These are phyloP conservation scores for Penicillium mononematosum DNA, from an alignment of 495 filamentous ascomycete genomes.

Conservation along the genomic window DNA sequence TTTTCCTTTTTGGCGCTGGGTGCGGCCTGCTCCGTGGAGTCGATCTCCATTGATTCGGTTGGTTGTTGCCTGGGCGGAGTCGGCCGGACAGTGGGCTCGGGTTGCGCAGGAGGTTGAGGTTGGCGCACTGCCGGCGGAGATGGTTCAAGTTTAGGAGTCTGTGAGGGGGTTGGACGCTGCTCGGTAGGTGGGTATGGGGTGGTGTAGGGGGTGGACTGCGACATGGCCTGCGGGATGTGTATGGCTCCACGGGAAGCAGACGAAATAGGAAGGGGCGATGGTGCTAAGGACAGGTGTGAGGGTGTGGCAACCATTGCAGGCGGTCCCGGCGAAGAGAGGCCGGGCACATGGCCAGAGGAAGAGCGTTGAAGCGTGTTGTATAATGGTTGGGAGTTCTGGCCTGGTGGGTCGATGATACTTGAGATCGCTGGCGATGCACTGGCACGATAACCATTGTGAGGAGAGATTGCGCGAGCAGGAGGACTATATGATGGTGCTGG, in stretches of 20 bases:
- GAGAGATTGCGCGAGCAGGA: slow-evolving; percentile 33
- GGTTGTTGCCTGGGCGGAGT: slow-evolving; percentile 17
- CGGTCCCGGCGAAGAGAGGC: slow-evolving; percentile 33
- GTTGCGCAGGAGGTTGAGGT: slow-evolving; percentile 18
- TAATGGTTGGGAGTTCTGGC: slow-evolving; percentile 36
- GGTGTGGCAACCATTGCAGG: slow-evolving; percentile 26
- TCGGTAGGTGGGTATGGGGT: slow-evolving; percentile 33
- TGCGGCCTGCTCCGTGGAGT: slow-evolving; percentile 28
- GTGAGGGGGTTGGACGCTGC: slow-evolving; percentile 22
- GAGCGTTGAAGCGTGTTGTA: slow-evolving; percentile 34
- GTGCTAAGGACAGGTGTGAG: slow-evolving; percentile 29
- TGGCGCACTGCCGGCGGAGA: slow-evolving; percentile 25
- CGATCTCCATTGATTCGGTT: slow-evolving; percentile 40
- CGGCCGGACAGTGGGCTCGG: slow-evolving; percentile 20
- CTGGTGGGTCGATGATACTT: slow-evolving; percentile 79
- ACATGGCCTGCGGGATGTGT: slow-evolving; percentile 24
- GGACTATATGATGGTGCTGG: slow-evolving; percentile 51
- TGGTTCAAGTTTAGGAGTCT: slow-evolving; percentile 24
- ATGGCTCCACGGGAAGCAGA: slow-evolving; percentile 28
- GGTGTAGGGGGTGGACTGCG: slow-evolving; percentile 26
- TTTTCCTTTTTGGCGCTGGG: slow-evolving; percentile 40
- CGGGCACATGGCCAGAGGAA: slow-evolving; percentile 33
- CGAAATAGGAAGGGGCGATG: slow-evolving; percentile 27
- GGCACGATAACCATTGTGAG: slow-evolving; percentile 57
- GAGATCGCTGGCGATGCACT: slow-evolving; percentile 88